These are phyloP conservation scores for Ampelocalamus luodianensis DNA, from an alignment of 176 grass and related monocot species.

Conservation along the genomic window DNA sequence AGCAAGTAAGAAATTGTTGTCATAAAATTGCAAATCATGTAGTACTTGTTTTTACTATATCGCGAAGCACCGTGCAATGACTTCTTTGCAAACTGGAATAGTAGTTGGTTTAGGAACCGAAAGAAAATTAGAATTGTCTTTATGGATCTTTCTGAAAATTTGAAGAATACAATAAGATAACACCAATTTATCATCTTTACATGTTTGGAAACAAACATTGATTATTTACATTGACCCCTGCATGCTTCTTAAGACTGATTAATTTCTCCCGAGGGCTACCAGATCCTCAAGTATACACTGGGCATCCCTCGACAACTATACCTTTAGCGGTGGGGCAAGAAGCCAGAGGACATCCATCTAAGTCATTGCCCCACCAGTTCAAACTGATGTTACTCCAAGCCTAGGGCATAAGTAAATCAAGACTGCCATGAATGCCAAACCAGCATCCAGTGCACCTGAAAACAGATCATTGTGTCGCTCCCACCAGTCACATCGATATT, in stretches of 20 bases:
- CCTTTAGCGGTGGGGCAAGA: slow-evolving; percentile 84
- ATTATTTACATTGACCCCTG: slow-evolving; percentile 31
- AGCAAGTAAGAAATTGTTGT: neutral
- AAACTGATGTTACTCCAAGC: slow-evolving; percentile 69
- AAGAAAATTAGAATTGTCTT: neutral
- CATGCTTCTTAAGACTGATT: neutral
- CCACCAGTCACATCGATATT: slow-evolving; percentile 83
- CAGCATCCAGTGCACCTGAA: slow-evolving; percentile 88
- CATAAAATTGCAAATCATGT: neutral
- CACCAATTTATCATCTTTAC: slow-evolving; percentile 21
- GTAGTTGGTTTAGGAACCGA: neutral
- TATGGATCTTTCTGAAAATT: neutral
- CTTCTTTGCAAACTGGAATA: neutral
- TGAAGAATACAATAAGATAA: neutral
- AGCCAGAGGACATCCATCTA: slow-evolving; percentile 84
- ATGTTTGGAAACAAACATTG: slow-evolving; percentile 31
- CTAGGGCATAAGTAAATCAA: slow-evolving; percentile 80
- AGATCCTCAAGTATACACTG: slow-evolving; percentile 51
- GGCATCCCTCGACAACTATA: slow-evolving; percentile 72
- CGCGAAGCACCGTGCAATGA: neutral
- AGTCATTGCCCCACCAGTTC: slow-evolving; percentile 89
- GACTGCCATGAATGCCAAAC: slow-evolving; percentile 89
- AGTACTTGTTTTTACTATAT: neutral
- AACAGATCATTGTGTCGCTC: slow-evolving; percentile 87
- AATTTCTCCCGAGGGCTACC: neutral